A percentile compares a stretch with the other conserved stretches of the same genome.
These are phyloP conservation scores for Pseudocercospora vitis DNA, from an alignment of 2,329 filamentous ascomycete species.

Conservation along the genomic window DNA sequence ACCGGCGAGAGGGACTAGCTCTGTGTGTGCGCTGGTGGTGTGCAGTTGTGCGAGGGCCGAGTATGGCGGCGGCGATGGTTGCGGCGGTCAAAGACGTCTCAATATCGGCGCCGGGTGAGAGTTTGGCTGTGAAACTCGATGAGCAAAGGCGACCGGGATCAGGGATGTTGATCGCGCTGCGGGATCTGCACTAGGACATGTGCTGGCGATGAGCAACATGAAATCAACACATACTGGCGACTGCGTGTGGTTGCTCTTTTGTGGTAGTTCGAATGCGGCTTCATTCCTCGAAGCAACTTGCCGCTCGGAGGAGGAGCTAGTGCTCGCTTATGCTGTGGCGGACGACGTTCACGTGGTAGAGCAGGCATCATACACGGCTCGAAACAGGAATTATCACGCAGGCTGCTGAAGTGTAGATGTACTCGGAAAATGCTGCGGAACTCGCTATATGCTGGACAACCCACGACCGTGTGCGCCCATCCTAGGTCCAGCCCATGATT, in stretches of 20 bases:
- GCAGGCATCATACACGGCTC: neutral
- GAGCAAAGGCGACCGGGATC: constrained; percentile 5
- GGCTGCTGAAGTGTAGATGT: no score
- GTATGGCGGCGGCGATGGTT: neutral
- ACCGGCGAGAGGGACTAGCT: no score
- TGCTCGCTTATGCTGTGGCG: neutral
- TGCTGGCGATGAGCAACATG: no score
- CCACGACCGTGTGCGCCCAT: constrained; percentile 6
- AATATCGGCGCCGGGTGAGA: constrained; percentile 9
- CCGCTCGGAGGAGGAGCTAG: neutral
- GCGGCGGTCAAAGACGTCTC: constrained; percentile 5
- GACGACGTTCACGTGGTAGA: neutral
- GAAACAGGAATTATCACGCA: neutral
- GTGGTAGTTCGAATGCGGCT: no score
- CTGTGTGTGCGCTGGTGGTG: neutral
- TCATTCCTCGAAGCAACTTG: neutral
- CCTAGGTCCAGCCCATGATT: constrained; percentile 12
- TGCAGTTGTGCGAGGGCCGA: neutral
- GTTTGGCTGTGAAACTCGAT: constrained; percentile 16
- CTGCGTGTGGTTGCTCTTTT: no score
- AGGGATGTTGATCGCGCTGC: constrained; percentile 11
- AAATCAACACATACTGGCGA: no score
- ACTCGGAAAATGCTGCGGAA: no score
- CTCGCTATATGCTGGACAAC: no score
- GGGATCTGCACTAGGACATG: neutral